Conservation (phyloP, 179 eudicot genomes). For the Beta corolliflora region DNA sequence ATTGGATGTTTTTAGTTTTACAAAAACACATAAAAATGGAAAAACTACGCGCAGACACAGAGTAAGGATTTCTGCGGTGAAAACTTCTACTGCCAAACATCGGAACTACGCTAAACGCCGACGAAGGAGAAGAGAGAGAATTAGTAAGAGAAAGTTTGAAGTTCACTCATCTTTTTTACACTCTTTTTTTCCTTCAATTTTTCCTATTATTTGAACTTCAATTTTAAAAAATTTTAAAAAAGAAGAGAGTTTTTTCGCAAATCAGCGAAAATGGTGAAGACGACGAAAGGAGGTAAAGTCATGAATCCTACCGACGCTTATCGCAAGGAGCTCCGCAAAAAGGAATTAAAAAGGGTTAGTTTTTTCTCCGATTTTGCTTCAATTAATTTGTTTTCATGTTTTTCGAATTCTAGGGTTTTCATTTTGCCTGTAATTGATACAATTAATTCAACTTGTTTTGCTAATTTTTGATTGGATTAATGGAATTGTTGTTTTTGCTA, state of each 20-base stretch:
- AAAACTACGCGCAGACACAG: too few species aligned
- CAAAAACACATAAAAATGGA: too few species aligned
- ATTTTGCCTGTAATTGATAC: not conserved
- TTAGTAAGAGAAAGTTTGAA: not conserved
- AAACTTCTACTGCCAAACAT: too few species aligned
- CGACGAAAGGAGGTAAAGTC: conserved; percentile 94
- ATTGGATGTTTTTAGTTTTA: too few species aligned
- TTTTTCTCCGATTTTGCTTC: not conserved
- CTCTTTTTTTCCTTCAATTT: too few species aligned
- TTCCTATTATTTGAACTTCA: not conserved
- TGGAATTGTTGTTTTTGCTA: not conserved
- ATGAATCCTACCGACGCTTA: conserved; percentile 99
- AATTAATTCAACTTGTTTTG: not conserved
- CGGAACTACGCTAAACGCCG: not conserved
- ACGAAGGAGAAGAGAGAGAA: not conserved
- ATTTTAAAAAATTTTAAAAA: not conserved
- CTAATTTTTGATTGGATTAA: not conserved
- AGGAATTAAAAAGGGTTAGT: conserved; percentile 80
- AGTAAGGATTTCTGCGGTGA: too few species aligned
- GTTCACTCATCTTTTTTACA: not conserved
- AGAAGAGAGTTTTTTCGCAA: not conserved
- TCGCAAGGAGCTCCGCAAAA: conserved; percentile 91
- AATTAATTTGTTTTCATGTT: not conserved
- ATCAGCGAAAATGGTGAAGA: conserved; percentile 66
- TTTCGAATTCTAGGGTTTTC: conserved; percentile 30